Evolutionary conservation across 2,329 filamentous ascomycete genomes (phyloP).

Genomic region (Fusarium sp.): DNA sequence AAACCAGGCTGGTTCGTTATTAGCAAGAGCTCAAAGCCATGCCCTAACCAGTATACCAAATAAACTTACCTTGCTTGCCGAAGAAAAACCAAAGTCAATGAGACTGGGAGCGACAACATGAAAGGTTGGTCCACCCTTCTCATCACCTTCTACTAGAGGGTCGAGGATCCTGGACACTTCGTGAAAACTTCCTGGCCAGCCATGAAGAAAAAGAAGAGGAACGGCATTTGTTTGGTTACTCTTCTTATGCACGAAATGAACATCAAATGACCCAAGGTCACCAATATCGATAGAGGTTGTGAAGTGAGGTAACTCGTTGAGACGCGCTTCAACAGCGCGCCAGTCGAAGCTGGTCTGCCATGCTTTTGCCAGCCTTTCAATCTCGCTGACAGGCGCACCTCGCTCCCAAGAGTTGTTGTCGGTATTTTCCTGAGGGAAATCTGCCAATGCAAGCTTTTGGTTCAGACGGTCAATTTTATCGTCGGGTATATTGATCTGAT

Average conservation of each 20-base stretch:
- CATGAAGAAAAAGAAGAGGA: constrained; percentile 3
- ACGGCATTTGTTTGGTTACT: neutral
- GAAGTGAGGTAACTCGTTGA: neutral
- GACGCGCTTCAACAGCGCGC: neutral
- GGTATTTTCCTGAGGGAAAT: neutral
- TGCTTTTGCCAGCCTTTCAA: neutral
- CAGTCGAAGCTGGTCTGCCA: constrained; percentile 4
- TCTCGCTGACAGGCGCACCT: neutral
- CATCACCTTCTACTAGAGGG: neutral
- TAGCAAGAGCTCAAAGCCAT: no score
- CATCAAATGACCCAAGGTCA: neutral
- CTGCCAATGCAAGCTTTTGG: no score
- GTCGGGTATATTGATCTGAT: neutral
- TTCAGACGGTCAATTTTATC: no score
- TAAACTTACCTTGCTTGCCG: neutral
- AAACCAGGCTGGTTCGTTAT: neutral
- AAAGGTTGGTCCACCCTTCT: neutral
- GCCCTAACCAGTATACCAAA: no score
- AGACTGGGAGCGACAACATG: constrained; percentile 1
- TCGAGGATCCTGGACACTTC: constrained; percentile 1
- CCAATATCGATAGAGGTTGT: neutral
- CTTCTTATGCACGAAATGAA: neutral
- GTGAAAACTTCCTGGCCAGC: constrained; percentile 5
- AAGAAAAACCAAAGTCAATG: neutral
- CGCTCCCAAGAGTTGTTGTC: neutral